Percentiles rank a stretch among this genome's conserved stretches.
These are phyloP conservation scores for Heterococcus sp. DNA, from an alignment of 108 stramenopile species.

Conservation along the genomic window DNA sequence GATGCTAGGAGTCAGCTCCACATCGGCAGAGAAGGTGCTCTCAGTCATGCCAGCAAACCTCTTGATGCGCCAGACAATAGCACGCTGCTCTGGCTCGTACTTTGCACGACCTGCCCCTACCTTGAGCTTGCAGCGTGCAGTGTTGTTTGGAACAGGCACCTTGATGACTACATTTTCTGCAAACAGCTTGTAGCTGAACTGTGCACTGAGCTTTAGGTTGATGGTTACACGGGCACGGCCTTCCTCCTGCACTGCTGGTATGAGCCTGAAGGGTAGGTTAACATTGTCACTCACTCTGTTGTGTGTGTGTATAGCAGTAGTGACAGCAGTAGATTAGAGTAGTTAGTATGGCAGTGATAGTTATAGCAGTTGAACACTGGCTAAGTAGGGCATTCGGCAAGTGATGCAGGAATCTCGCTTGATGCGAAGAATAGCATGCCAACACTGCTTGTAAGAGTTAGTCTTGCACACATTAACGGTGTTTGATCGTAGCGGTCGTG, in stretches of 20 bases:
- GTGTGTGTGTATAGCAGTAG: too few species aligned
- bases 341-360: background rate
- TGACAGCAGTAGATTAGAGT: background rate
- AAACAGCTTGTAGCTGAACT: slow-evolving; percentile 85
- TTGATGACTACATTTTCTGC: slow-evolving; percentile 89
- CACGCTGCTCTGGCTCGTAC: slow-evolving; percentile 94
- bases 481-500: too few species aligned
- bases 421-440: too few species aligned
- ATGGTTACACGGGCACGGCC: slow-evolving; percentile 82
- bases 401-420: too few species aligned
- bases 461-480: too few species aligned
- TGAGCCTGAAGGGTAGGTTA: slow-evolving; percentile 85
- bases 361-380: background rate
- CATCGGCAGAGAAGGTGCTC: slow-evolving; percentile 84
- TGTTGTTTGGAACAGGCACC: slow-evolving; percentile 92
- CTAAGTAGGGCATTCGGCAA: background rate
- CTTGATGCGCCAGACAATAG: slow-evolving; percentile 95
- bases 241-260: slow-evolving; percentile 93
- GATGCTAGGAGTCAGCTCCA: slow-evolving; percentile 87
- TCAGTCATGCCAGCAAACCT: slow-evolving; percentile 89
- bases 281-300: slow-evolving; percentile 92
- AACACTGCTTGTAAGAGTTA: too few species aligned
- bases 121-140: slow-evolving; percentile 85
- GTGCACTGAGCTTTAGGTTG: slow-evolving; percentile 88
- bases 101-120: slow-evolving; percentile 69